Evolutionary conservation across 202 grass and related monocot species (phyloP), one percentile per base, ranked within the genome.

Genomic region (Panicum virgatum): DNA sequence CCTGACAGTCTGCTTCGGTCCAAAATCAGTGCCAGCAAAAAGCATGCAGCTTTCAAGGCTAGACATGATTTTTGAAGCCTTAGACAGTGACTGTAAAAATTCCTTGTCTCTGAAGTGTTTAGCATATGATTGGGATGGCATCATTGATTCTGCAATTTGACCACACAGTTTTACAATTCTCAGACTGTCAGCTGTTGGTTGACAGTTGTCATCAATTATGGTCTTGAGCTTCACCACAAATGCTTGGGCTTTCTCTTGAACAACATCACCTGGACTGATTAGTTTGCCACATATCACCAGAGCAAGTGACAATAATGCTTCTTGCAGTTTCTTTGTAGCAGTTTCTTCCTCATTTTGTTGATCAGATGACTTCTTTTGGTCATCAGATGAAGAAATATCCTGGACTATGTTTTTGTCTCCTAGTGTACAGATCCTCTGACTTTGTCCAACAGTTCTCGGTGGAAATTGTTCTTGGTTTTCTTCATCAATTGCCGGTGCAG

Each of bases 1-100:
- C 20, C 42, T 71, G 19, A 0, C 20, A 0, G 4, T 81, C 5
- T 50, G 62, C 12, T 82, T 53, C 0, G 1, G 3, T 25, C 29
- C 68, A 4, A 69, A 11, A 36, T 70, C 78, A 10, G 66, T 71
- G 1, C 78, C 53, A 23, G 37, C 52, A 2, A 82, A 82, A 42
- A 82, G 20, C 67, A 72, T 72, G 67, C 30, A 72, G 29, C 67
- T 75, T 56, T 65, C 80, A 75, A 83, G 69, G 7, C 8, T 66
- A 18, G 12, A 74, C 46, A 75, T 75, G 15, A 10, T 44, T 34
- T 11, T 12, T 0, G 7, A 16, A 66, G 71, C 81, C 71, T 58
- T 12, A 0, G 50, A 37, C 0, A 83, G 2, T 59, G 81, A 67
- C 13, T 66, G 11, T 2, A 44, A 0, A 25, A 75, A 83, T 45